Base-by-base conservation (phyloP, 306 rosid genomes). In the Amphicarpaea edgeworthii region DNA sequence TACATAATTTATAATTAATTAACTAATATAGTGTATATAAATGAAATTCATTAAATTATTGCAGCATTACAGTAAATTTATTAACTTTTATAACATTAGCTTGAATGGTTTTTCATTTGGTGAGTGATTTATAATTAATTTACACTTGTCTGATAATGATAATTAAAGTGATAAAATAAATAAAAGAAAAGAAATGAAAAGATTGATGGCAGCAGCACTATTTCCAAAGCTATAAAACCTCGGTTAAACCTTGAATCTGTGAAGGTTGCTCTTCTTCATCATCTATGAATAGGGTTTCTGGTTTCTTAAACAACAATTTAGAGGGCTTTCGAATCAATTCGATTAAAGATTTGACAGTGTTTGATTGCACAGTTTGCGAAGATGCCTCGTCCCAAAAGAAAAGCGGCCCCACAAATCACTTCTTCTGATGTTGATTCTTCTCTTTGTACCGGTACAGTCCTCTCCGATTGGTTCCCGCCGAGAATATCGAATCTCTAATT, bases 301-400 rank as follows among this genome's bases (percentile, higher is more conserved):
- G 19, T 58, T 60, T 72, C 61, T 15, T 0, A 6, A 14, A 68
- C 64, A 17, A 24, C 21, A n/a, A n/a, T 84, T 38, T 5, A 16
- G 16, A 43, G 30, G 23, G 60, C 2, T 23, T 32, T 47, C 62
- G 16, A 45, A 65, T 70, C 68, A 62, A 75, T 79, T 76, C 70
- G 74, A 74, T 70, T 78, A 40, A 49, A 42, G 73, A 65, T 75
- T 77, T 42, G 3, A 2, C 80, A 66, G 65, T 41, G 26, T 72
- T 41, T 68, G 20, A 55, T 81, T 70, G 21, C 81, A 68, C 77
- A 83, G 61, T 67, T 51, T 49, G 54, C 38, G 53, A 49, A 73
- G 73, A 90, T 90, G 95, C 90, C 91, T 84, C 90, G 91, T 45
- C 79, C 87, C 16, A 90, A 86, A 76, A 66, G 95, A 82, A 90